Base-by-base conservation (phyloP, 176 grass and related monocot species). In the Lolium multiflorum region DNA sequence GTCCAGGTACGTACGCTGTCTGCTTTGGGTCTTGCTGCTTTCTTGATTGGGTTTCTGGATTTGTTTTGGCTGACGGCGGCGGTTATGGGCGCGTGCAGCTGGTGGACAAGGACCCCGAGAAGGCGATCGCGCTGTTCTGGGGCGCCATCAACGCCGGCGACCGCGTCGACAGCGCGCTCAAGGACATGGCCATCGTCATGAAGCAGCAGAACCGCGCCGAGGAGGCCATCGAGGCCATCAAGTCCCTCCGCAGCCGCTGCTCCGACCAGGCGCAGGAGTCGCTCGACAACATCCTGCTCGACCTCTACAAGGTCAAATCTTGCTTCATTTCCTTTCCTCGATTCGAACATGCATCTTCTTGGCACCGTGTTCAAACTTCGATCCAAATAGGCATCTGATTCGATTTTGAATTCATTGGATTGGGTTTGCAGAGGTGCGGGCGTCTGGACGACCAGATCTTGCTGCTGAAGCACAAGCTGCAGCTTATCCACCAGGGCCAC, bases 181-280 rank as follows among this genome's bases (percentile, higher is more conserved):
- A 99, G 89, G 94, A 99, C 87, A 99, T 99, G 97, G 97, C 97
- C 55, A 99, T 96, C 75, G 97, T 96, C 9, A 99, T 99, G 97
- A 99, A 99, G 90, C 97, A 99, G 90, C 94, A 99, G 83, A 99
- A 99, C 85, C 88, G 97, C 37, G 94, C 97, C 35, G 97, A 99
- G 88, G 94, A 99, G 86, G 94, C 95, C 18, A 92, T 98, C 57
- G 97, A 98, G 82, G 97, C 97, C 68, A 96, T 98, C 88, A 98
- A 98, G 74, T 96, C 93, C 51, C 93, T 98, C 84, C 90, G 97
- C 75, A 85, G 78, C 88, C 88, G 94, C 4, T 98, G 97, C 84
- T 94, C 97, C 3, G 93, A 94, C 59, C 97, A 98, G 82, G 94
- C 94, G 8, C 97, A 98, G 87, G 97, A 98, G 84, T 98, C 97